Conservation (phyloP, 306 rosid species). For the Trichosanthes truncata region DNA sequence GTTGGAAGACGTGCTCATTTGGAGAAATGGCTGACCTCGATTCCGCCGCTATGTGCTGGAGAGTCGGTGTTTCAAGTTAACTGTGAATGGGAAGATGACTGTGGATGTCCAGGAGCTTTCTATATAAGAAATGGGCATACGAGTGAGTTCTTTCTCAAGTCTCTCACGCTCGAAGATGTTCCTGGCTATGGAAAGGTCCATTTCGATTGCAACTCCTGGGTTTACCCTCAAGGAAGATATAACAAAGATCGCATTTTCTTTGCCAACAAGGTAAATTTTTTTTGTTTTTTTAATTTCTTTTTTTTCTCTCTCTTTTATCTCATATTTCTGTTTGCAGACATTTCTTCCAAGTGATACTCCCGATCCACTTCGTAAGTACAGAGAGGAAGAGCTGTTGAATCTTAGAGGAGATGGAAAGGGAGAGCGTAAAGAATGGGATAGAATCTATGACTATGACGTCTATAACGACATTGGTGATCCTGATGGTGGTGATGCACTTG, state of each 20-base stretch:
- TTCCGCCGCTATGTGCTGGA: slow-evolving; percentile 30
- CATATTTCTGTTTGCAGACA: not conserved
- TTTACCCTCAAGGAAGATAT: slow-evolving; percentile 23
- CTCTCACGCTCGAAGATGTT: slow-evolving; percentile 50
- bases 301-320: slow-evolving; percentile 20
- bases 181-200: slow-evolving; percentile 50
- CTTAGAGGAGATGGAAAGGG: not conserved
- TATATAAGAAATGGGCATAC: slow-evolving; percentile 51
- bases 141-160: slow-evolving; percentile 54
- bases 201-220: slow-evolving; percentile 81
- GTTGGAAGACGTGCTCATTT: slow-evolving; percentile 48
- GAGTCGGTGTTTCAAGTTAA: slow-evolving; percentile 40
- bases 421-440: not conserved
- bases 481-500: not conserved
- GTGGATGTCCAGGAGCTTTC: slow-evolving; percentile 69
- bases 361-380: not conserved
- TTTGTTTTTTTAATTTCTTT: too few relatives aligned
- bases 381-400: not conserved
- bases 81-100: slow-evolving; percentile 53
- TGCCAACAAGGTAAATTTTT: not conserved
- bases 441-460: not conserved
- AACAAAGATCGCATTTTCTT: not conserved
- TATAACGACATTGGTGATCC: not conserved
- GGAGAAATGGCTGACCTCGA: slow-evolving; percentile 41
- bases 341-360: not conserved